Conservation (phyloP, 257 asterid genomes). For the Lithospermum erythrorhizon region DNA sequence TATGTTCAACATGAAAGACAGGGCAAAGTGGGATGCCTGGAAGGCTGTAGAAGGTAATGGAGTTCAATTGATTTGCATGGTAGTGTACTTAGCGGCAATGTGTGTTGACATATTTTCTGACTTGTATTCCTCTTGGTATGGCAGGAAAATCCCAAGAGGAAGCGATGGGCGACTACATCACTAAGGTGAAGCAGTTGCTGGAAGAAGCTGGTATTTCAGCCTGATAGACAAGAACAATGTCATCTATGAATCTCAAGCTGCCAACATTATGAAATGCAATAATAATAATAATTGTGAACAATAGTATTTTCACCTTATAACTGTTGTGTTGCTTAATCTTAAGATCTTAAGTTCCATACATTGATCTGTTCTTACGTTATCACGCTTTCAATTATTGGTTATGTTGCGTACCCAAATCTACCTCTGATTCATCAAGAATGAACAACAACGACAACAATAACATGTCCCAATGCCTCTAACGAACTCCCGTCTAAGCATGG, state of each 20-base stretch:
- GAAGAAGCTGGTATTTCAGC: slow-evolving; percentile 42
- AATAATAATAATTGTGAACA: background rate
- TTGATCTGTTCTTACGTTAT: background rate
- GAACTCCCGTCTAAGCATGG: too few species aligned
- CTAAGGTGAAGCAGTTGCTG: slow-evolving; percentile 90
- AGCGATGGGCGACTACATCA: slow-evolving; percentile 76
- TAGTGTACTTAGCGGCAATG: background rate
- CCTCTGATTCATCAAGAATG: too few species aligned
- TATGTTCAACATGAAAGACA: slow-evolving; percentile 58
- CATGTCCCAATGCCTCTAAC: too few species aligned
- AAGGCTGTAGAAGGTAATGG: slow-evolving; percentile 78
- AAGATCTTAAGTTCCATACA: background rate
- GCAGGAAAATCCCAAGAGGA: slow-evolving; percentile 72
- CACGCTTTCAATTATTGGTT: background rate
- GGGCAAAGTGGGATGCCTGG: slow-evolving; percentile 99
- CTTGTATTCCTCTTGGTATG: slow-evolving; percentile 3
- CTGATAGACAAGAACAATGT: slow-evolving; percentile 3
- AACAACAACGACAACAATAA: too few species aligned
- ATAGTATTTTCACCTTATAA: background rate
- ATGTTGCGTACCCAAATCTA: background rate
- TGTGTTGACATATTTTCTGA: background rate
- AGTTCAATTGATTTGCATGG: background rate
- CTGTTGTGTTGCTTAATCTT: background rate
- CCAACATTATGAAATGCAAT: background rate
- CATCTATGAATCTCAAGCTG: background rate